Evolutionary conservation across 1,139 yeast genomes (phyloP).

Genomic region (Pichiaceae sp.): DNA sequence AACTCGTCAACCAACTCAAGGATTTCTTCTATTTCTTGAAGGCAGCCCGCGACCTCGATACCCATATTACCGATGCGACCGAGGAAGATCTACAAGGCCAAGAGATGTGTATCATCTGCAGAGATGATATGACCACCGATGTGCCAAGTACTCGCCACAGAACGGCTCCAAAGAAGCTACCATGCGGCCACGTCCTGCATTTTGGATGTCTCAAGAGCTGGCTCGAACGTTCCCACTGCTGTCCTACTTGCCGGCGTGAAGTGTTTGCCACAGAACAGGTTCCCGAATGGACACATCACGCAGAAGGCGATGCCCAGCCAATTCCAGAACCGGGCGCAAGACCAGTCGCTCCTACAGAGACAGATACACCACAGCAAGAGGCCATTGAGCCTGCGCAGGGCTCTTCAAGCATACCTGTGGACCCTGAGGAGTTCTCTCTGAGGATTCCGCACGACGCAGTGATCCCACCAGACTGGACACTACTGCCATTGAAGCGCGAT

Average conservation of each 20-base stretch:
- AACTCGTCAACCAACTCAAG: conserved; percentile 39
- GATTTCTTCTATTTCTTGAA: conserved; percentile 49
- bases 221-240: conserved; percentile 84
- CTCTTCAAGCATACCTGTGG: conserved; percentile 1
- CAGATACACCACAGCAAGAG: neutral
- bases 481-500: conserved; percentile 14
- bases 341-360: neutral
- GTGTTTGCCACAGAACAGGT: conserved; percentile 31
- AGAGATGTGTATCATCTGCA: conserved; percentile 70
- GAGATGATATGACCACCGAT: conserved; percentile 65
- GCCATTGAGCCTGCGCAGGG: neutral
- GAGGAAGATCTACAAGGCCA: conserved; percentile 52
- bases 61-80: conserved; percentile 53
- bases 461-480: conserved; percentile 21
- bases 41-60: conserved; percentile 60
- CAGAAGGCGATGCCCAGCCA: conserved; percentile 1
- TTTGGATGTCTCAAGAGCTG: conserved; percentile 87
- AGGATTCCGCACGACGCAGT: conserved; percentile 3
- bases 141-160: conserved; percentile 26
- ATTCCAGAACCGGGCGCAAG: neutral
- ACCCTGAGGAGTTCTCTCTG: conserved; percentile 4
- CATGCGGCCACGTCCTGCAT: conserved; percentile 85
- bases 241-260: conserved; percentile 86
- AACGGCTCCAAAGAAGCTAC: conserved; percentile 62
- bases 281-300: conserved; percentile 4